Conservation (phyloP, 106 monocot genomes). For the Acanthochlamys bracteata region DNA sequence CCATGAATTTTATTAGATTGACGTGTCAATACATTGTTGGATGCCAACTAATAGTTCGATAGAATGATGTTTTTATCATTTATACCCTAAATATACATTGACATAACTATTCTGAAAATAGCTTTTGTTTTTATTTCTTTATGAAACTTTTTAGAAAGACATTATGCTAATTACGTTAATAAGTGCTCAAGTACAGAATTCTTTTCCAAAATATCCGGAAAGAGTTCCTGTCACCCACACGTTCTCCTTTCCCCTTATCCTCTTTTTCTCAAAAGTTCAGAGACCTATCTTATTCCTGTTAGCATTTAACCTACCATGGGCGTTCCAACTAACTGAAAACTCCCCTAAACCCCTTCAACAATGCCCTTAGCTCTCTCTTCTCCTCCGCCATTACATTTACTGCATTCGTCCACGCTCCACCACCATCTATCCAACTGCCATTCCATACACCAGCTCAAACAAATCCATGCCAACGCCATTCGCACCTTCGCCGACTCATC, state of each 20-base stretch:
- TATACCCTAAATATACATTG: background rate
- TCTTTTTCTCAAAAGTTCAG: background rate
- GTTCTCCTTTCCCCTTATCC: background rate
- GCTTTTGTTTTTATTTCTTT: background rate
- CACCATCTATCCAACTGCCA: constrained; percentile 8
- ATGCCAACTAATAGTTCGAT: background rate
- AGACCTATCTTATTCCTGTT: background rate
- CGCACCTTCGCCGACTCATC: constrained; percentile 2
- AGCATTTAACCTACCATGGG: background rate
- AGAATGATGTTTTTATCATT: background rate
- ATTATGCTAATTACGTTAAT: background rate
- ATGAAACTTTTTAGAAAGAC: background rate
- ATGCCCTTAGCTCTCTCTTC: background rate
- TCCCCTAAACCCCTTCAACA: background rate
- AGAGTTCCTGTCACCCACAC: background rate
- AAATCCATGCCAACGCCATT: constrained; percentile 22
- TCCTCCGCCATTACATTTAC: background rate
- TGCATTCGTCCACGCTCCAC: constrained; percentile 3
- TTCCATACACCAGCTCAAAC: constrained; percentile 18
- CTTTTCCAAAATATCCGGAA: background rate
- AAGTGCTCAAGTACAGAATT: background rate
- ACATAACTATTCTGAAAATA: background rate
- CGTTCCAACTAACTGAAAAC: background rate
- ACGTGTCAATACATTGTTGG: too few relatives aligned
- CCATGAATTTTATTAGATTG: too few relatives aligned